Base-by-base conservation (phyloP, 164 flowering plant species). In the Dillenia turbinata region DNA sequence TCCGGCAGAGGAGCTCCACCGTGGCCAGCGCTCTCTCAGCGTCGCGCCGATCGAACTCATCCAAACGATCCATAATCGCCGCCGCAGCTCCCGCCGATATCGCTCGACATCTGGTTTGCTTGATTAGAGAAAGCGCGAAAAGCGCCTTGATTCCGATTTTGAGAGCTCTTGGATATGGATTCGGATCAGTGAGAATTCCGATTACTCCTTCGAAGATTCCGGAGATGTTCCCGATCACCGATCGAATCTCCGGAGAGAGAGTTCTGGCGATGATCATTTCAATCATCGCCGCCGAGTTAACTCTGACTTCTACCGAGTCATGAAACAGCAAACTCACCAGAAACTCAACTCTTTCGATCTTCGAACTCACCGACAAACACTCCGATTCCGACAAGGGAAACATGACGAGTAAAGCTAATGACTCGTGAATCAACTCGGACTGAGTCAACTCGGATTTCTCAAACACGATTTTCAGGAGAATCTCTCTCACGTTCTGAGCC, bases 11-110 rank as follows among this genome's bases (percentile, higher is more conserved):
- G 14, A 94, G 78, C 67, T 94, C 98, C n/a, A 90, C 72, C 43
- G 97, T 87, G 0, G 97, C 97, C 24, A 94, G 80, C 0, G 90
- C 98, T 5, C 97, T 64, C 76, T 94, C 98, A 0, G 90, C 83
- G 66, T 89, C 98, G 77, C 90, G 78, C 65, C 77, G 77, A 69
- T 90, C 98, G 66, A 85, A 74, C 49, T 85, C 98, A 8, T 83
- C 83, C 17, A 94, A 49, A 6, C 83, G 61, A 69, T 83, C 83
- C 2, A 89, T 62, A 9, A 94, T 63, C 0, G 82, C 83, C 60
- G 71, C 84, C 14, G 80, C 86, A 1, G 92, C 96, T 0, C 98
- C 98, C 14, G 92, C 89, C 7, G 75, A 44, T 2, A 86, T 82
- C 14, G 97, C 97, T 60, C 65, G 75, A 67, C 70, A 78, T 14